Evolutionary conservation across 1,139 yeast species (phyloP).

Genomic region (Taphrina communis): DNA sequence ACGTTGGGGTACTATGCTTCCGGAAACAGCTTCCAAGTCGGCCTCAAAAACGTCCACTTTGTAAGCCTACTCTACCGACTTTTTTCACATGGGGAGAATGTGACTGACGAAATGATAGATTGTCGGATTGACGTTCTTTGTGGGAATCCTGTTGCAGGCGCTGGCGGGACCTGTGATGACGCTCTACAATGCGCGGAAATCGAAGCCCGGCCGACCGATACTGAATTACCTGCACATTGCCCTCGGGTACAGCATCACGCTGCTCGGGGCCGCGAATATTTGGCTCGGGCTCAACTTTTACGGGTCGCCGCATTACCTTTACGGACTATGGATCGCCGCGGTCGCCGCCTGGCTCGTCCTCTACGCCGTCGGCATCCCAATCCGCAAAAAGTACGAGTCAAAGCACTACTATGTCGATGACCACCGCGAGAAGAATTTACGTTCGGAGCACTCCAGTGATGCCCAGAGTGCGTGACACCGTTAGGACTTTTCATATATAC

Average conservation of each 20-base stretch:
- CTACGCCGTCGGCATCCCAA: not conserved
- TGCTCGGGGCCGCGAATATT: conserved; percentile 12
- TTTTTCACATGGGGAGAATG: not conserved
- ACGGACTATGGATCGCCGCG: conserved; percentile 10
- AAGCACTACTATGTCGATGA: no score
- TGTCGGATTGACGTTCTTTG: conserved; percentile 11
- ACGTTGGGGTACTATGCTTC: conserved; percentile 10
- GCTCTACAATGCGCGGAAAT: not conserved
- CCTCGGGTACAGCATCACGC: conserved; percentile 6
- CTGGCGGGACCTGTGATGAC: conserved; percentile 8
- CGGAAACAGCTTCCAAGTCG: conserved; percentile 15
- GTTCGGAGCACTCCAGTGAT: conserved; percentile 1
- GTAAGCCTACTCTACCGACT: not conserved
- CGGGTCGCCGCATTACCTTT: conserved; percentile 19
- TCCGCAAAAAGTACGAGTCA: conserved; percentile 7
- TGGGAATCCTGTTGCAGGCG: conserved; percentile 7
- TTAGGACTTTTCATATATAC: not conserved
- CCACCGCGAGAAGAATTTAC: no score
- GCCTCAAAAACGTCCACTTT: conserved; percentile 10
- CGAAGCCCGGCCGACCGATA: not conserved
- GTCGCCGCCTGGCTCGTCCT: conserved; percentile 13
- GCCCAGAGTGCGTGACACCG: not conserved
- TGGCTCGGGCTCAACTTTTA: not conserved
- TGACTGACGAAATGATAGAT: not conserved
- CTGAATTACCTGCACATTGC: conserved; percentile 14